Evolutionary conservation across 2,329 filamentous ascomycete genomes (phyloP), one percentile per base, ranked within the genome.

Genomic region (Penicillium sp.): DNA sequence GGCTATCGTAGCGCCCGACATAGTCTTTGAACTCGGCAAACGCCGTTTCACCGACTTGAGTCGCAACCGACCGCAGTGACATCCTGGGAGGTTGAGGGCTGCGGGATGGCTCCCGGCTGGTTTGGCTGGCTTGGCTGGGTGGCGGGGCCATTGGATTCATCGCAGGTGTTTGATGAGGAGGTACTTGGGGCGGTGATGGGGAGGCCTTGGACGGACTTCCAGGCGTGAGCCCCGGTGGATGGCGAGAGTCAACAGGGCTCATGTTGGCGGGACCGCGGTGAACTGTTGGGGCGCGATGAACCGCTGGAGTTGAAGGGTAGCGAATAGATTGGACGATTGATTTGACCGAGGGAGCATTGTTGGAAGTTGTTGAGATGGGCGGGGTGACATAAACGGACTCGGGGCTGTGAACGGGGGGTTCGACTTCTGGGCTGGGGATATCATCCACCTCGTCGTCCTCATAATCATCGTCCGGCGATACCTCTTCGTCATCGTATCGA

Each of bases 1-100:
- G 72, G 47, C 83, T 80, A 44, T 78, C 81, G 51, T 92, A 75
- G 56, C 89, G 84, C 13, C 74, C 76, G 2, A 85, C 84, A 16
- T 87, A 80, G 4, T 68, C 60, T 3, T 79, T 76, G 57, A 95
- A 94, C 9, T 81, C 76, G 6, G 74, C 65, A 33, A 89, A 72
- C 0, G 86, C 82, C 38, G 80, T 78, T 33, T 84, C 80, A 2
- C 70, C 69, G n/a, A 75, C 67, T 3, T 73, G 65, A 37, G 57
- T 62, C 12, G 66, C 63, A 34, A 62, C 44, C 6, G 56, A 55
- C 6, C 59, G 62, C 31, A 67, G 47, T 18, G 62, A 63, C 23
- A 57, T 54, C 28, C 61, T 65, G 6, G 56, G 52, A 33, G 52
- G 48, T 38, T 55, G 54, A 12, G 51, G 28, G 27, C 45, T 53